Conservation (phyloP, 495 filamentous ascomycete genomes). For the Xylaria flabelliformis region DNA sequence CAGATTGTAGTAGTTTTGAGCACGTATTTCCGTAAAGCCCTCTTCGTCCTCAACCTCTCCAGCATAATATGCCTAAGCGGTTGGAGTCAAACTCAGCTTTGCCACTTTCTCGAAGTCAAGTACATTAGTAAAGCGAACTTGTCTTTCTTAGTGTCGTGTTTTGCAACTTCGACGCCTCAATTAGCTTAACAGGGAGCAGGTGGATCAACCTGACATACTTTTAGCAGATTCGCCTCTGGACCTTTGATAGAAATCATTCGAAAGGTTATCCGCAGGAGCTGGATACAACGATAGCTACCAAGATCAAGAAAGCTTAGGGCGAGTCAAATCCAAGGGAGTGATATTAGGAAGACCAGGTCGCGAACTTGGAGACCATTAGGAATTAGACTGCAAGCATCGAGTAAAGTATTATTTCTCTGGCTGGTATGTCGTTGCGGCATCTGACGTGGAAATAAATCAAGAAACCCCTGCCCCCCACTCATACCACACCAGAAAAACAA, state of each 20-base stretch:
- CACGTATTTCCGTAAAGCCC: conserved; percentile 50
- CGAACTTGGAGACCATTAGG: neutral
- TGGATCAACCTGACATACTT: neutral
- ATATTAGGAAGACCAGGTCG: neutral
- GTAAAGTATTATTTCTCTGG: neutral
- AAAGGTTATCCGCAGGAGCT: neutral
- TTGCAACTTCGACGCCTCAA: neutral
- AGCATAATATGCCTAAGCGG: conserved; percentile 78
- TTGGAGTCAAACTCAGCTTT: conserved; percentile 61
- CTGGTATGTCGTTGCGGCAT: neutral
- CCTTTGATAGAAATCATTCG: neutral
- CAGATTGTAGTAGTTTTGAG: conserved; percentile 71
- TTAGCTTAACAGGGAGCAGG: neutral
- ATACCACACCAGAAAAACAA: too few relatives aligned
- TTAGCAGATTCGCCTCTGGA: neutral
- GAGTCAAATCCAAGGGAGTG: neutral
- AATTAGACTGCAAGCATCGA: neutral
- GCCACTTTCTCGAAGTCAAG: conserved; percentile 73
- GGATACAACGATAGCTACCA: neutral
- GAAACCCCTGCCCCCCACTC: neutral
- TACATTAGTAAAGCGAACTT: conserved; percentile 66
- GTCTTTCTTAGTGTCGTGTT: conserved; percentile 2
- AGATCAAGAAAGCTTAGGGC: neutral
- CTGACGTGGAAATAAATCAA: neutral
- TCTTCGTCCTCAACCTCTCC: conserved; percentile 73